phyloP scores from a whole-genome alignment of 2,329 filamentous ascomycete genomes.

The Clonostachys sp. region DNA sequence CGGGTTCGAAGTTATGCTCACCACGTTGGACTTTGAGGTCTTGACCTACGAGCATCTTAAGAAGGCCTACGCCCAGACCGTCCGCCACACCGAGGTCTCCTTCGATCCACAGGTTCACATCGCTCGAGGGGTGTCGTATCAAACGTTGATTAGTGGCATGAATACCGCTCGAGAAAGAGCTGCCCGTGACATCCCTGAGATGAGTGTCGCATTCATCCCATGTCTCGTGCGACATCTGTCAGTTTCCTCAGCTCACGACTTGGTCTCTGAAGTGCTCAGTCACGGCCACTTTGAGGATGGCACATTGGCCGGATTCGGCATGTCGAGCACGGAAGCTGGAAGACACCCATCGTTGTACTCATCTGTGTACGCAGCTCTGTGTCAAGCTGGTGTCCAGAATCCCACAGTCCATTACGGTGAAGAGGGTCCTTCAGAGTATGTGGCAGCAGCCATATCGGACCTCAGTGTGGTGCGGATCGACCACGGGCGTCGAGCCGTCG shows the following conservation, averaged over 20 bases:
- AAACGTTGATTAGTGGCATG: constrained; percentile 59
- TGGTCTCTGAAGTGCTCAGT: constrained; percentile 34
- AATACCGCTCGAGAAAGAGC: constrained; percentile 53
- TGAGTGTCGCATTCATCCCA: constrained; percentile 62
- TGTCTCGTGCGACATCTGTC: constrained; percentile 69
- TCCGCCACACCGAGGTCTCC: constrained; percentile 70
- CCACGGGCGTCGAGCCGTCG: constrained; percentile 62
- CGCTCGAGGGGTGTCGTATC: constrained; percentile 53
- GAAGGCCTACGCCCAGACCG: constrained; percentile 56
- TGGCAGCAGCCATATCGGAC: constrained; percentile 55
- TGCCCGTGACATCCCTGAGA: constrained; percentile 47
- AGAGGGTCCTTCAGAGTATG: constrained; percentile 41
- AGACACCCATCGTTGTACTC: constrained; percentile 39
- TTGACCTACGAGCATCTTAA: constrained; percentile 68
- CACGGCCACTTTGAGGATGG: constrained; percentile 18
- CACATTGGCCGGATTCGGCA: constrained; percentile 37
- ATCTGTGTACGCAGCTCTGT: constrained; percentile 25
- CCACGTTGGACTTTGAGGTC: constrained; percentile 56
- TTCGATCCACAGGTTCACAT: constrained; percentile 76
- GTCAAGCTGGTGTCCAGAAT: constrained; percentile 29
- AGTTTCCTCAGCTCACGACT: constrained; percentile 63
- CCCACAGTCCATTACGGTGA: constrained; percentile 45
- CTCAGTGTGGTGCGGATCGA: constrained; percentile 64
- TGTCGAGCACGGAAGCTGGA: constrained; percentile 40
- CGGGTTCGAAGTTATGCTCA: background rate